These are phyloP conservation scores for Coemansia sp. DNA, from an alignment of 192 early-diverging fungal genomes.

Conservation along the genomic window DNA sequence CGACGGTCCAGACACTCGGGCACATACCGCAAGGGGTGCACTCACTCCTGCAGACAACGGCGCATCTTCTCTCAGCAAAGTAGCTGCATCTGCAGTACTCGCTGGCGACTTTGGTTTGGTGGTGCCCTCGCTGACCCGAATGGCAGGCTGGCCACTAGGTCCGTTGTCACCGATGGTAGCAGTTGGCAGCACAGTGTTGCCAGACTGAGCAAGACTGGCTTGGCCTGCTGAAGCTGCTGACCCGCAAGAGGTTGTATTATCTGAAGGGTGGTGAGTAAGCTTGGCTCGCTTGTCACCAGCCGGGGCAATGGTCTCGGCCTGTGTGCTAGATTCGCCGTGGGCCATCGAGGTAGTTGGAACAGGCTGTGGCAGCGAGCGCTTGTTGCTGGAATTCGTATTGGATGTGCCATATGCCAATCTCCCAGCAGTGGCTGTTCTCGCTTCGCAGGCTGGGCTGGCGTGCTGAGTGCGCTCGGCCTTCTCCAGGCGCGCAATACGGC, in stretches of 20 bases:
- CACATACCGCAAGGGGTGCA: too few species aligned
- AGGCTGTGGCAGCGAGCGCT: conserved; percentile 15
- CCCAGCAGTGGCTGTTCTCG: background rate
- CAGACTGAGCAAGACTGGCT: background rate
- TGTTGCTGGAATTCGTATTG: background rate
- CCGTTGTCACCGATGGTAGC: background rate
- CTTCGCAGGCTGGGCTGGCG: background rate
- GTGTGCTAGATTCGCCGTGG: background rate
- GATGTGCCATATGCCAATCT: background rate
- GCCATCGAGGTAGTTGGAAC: background rate
- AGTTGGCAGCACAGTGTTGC: background rate
- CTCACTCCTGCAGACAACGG: background rate
- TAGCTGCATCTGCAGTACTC: background rate
- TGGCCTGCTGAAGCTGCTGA: background rate
- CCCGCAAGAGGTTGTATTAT: background rate
- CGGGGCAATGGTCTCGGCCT: background rate
- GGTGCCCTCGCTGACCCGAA: background rate
- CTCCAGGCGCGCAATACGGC: conserved; percentile 74
- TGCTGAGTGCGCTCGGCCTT: conserved; percentile 52
- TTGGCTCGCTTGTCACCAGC: conserved; percentile 18
- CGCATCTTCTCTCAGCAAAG: background rate
- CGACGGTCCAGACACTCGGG: background rate
- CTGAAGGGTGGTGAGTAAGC: background rate
- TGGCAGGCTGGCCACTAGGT: background rate
- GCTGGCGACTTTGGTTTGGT: background rate